A percentile compares a stretch with the other conserved stretches of the same genome.
Evolutionary conservation across 768 basidiomycete genomes (phyloP).

Genomic region (Suillus sp.): DNA sequence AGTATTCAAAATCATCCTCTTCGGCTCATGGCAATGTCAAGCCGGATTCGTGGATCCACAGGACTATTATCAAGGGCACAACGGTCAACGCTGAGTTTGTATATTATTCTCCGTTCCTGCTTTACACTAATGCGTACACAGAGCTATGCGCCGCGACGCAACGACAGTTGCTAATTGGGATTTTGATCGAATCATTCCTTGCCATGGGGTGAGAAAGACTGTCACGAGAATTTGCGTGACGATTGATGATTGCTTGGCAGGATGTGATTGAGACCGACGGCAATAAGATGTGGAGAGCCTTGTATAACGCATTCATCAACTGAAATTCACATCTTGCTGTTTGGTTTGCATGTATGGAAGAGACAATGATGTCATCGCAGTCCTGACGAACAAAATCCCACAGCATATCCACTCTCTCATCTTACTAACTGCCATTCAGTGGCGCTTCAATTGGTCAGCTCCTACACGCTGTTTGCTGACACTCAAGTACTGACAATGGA

Average conservation of each 20-base stretch:
- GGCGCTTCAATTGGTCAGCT: background rate
- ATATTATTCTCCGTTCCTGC: background rate
- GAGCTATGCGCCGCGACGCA: constrained; percentile 63
- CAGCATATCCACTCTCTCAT: background rate
- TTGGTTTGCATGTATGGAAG: constrained; percentile 1
- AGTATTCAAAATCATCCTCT: constrained; percentile 42
- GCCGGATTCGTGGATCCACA: constrained; percentile 35
- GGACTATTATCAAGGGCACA: constrained; percentile 23
- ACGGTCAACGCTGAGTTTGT: constrained; percentile 33
- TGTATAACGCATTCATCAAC: constrained; percentile 38
- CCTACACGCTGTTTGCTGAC: background rate
- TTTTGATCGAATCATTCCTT: constrained; percentile 73
- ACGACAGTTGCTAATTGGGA: constrained; percentile 72
- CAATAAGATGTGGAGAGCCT: constrained; percentile 54
- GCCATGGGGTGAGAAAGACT: constrained; percentile 52
- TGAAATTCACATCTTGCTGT: background rate
- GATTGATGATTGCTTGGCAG: constrained; percentile 21
- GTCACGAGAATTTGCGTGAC: constrained; percentile 9
- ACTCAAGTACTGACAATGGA: background rate
- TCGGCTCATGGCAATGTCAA: constrained; percentile 32
- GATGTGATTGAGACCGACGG: constrained; percentile 67
- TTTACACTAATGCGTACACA: constrained; percentile 21
- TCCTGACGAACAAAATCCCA: background rate
- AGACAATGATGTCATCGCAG: background rate
- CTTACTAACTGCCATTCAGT: background rate